A percentile compares a stretch with the other conserved stretches of the same genome.
phyloP scores from a whole-genome alignment of 2,329 filamentous ascomycete species.

The Epichloe hybrida region DNA sequence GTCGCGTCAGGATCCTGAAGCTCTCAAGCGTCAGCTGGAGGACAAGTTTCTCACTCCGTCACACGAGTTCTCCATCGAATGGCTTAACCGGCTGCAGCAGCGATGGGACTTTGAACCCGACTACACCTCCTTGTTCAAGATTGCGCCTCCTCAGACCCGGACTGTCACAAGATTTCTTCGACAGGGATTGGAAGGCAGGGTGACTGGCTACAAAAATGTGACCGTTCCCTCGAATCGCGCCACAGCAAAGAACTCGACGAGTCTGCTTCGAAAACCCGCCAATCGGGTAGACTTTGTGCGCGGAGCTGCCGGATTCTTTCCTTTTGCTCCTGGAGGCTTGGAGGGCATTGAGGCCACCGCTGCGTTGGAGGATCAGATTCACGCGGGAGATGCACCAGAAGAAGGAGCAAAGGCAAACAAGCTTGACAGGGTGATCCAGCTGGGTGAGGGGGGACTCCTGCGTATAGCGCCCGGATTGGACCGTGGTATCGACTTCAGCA shows the following conservation, averaged over 20 bases:
- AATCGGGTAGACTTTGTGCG: slow-evolving; percentile 81
- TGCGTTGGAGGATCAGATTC: slow-evolving; percentile 64
- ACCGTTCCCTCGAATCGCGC: slow-evolving; percentile 81
- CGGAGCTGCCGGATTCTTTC: slow-evolving; percentile 85
- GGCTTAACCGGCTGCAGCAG: slow-evolving; percentile 83
- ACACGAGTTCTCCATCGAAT: slow-evolving; percentile 63
- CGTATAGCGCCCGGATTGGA: slow-evolving; percentile 70
- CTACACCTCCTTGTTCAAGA: slow-evolving; percentile 69
- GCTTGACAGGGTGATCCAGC: slow-evolving; percentile 76
- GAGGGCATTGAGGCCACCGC: slow-evolving; percentile 78
- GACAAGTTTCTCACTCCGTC: slow-evolving; percentile 67
- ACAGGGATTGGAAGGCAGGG: slow-evolving; percentile 81
- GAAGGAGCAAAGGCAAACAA: slow-evolving; percentile 35
- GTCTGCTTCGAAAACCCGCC: slow-evolving; percentile 72
- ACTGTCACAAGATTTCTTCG: slow-evolving; percentile 89
- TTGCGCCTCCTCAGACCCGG: slow-evolving; percentile 82
- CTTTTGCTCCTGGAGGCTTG: slow-evolving; percentile 81
- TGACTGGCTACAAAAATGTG: slow-evolving; percentile 88
- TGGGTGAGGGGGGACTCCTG: slow-evolving; percentile 67
- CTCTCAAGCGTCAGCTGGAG: slow-evolving; percentile 59
- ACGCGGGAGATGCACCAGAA: slow-evolving; percentile 33
- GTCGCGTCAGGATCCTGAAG: slow-evolving; percentile 34
- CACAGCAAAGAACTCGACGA: slow-evolving; percentile 91
- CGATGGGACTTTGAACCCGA: slow-evolving; percentile 73
- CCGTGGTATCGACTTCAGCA: slow-evolving; percentile 61